These are phyloP conservation scores for Helicocarpus griseus DNA, from an alignment of 2,329 filamentous ascomycete genomes.

Conservation along the genomic window DNA sequence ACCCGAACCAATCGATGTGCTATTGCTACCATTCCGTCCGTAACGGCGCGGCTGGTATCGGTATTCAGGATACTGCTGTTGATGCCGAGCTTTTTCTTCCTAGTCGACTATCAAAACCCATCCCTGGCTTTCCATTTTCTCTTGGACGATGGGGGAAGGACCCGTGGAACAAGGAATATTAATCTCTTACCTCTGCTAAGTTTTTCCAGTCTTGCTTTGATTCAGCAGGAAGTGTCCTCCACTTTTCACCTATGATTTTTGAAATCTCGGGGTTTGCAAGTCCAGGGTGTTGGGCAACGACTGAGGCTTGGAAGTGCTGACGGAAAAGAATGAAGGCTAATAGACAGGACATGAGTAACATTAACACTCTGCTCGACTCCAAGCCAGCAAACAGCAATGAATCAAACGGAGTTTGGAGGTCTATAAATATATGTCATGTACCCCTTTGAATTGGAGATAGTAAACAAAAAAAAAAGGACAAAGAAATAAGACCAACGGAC, in stretches of 20 bases:
- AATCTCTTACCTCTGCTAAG: constrained; percentile 60
- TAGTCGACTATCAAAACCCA: constrained; percentile 24
- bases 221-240: constrained; percentile 65
- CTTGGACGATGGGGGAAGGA: neutral
- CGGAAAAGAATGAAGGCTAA: constrained; percentile 96
- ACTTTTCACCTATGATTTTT: constrained; percentile 91
- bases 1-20: constrained; percentile 22
- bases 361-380: constrained; percentile 2
- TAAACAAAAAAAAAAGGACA: constrained; percentile 9
- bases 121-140: neutral
- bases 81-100: constrained; percentile 84
- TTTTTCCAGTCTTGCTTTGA: constrained; percentile 79
- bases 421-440: neutral
- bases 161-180: neutral
- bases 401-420: neutral
- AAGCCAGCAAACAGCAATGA: constrained; percentile 1
- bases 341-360: constrained; percentile 21
- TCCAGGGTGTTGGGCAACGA: constrained; percentile 74
- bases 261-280: constrained; percentile 93
- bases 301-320: constrained; percentile 76
- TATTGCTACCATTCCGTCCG: constrained; percentile 43
- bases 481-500: constrained; percentile 38
- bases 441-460: neutral
- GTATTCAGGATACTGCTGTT: constrained; percentile 85
- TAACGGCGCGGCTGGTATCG: constrained; percentile 78